Evolutionary conservation across 768 basidiomycete genomes (phyloP), one percentile per base, ranked within the genome.

Genomic region (Amanita pallidorosea): DNA sequence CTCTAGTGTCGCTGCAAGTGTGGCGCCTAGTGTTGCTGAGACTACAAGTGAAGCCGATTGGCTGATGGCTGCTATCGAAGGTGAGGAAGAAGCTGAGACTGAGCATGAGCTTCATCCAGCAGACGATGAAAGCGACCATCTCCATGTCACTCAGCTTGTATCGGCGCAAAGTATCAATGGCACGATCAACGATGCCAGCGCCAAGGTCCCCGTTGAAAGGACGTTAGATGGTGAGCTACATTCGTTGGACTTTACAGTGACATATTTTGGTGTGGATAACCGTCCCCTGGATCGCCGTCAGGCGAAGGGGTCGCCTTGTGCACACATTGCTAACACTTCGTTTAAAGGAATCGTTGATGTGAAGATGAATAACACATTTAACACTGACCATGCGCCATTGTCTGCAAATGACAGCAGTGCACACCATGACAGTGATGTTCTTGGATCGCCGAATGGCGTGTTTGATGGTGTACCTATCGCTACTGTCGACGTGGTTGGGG

Each of bases 41-140:
- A 83, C 84, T 45, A 74, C 78, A 31, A 87, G 85, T 65, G 88
- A 90, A 64, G 82, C 73, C 48, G 88, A 90, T 66, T 90, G 88
- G 88, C 72, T 89, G 38, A 89, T 90, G 88, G 88, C 86, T 62
- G 87, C 88, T 47, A 90, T 89, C 58, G 83, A 82, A 62, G 82
- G 77, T 57, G 82, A 81, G 58, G 80, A 70, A 51, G 83, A 79
- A 53, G 74, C 62, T n/a, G 72, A 70, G 49, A 61, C 66, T n/a
- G 69, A 61, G n/a, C 60, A 58, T 52, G 67, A 69, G 54, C 66
- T 69, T 61, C 70, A 72, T 52, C 62, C 57, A 55, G 64, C 65
- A 54, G 73, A 71, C 45, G 70, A 69, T 49, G 79, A 76, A 53
- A 66, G 64, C 48, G 68, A 72, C 37, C 67, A 67, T 51, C 61